Percentiles rank a stretch among this genome's conserved stretches.
Evolutionary conservation across 148 eudicot species (phyloP).

Genomic region (Amaranthus cruentus): DNA sequence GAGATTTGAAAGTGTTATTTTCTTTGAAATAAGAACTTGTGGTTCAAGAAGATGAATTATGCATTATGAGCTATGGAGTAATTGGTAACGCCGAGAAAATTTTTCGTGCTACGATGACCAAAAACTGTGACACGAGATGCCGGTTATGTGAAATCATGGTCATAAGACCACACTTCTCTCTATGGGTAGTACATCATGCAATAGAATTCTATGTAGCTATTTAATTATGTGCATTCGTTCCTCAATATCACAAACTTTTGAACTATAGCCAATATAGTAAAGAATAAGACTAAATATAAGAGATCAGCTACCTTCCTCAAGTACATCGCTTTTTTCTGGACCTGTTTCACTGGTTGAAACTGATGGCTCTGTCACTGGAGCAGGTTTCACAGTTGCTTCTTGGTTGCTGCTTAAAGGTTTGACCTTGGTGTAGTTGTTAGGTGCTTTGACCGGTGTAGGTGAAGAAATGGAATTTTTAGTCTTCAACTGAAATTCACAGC

Average conservation of each 20-base stretch:
- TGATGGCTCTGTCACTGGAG: slow-evolving; percentile 29
- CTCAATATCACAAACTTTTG: not conserved
- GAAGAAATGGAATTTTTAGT: slow-evolving; percentile 37
- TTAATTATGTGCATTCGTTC: not conserved
- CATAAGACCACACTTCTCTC: too few species aligned
- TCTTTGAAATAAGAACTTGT: too few species aligned
- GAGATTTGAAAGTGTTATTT: too few species aligned
- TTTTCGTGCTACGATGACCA: too few species aligned
- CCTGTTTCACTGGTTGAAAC: slow-evolving; percentile 30
- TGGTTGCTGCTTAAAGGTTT: slow-evolving; percentile 42
- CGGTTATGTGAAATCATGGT: too few species aligned
- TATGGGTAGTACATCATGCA: too few species aligned
- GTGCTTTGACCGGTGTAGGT: slow-evolving; percentile 36
- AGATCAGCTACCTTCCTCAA: slow-evolving; percentile 37
- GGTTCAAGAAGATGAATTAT: too few species aligned
- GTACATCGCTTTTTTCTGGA: slow-evolving; percentile 31
- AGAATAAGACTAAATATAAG: not conserved
- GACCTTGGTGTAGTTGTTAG: slow-evolving; percentile 28
- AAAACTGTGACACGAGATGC: too few species aligned
- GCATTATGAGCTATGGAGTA: too few species aligned
- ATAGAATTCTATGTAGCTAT: not conserved
- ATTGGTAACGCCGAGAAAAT: too few species aligned
- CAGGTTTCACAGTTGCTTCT: slow-evolving; percentile 32
- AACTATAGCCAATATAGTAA: slow-evolving; percentile 5
- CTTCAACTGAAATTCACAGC: slow-evolving; percentile 40